phyloP scores from a whole-genome alignment of 345 rosid genomes.

The Pelargonium nanum region DNA sequence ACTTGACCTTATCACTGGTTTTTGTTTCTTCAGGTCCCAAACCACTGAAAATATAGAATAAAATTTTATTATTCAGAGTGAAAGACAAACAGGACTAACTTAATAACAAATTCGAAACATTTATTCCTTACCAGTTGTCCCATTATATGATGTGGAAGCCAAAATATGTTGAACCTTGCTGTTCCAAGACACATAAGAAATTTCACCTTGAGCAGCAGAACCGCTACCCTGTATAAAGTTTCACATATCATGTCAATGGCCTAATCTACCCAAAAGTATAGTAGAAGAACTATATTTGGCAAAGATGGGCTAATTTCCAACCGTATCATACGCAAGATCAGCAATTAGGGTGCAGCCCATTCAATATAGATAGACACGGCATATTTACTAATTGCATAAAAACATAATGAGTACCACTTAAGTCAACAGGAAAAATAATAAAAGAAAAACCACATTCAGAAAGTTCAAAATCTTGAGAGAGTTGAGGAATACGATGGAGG shows the following conservation, averaged over 20 bases:
- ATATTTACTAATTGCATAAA: no score
- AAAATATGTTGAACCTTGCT: slow-evolving; percentile 85
- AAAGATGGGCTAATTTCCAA: no score
- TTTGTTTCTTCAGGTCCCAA: slow-evolving; percentile 97
- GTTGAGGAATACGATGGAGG: neutral
- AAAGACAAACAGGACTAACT: slow-evolving; percentile 2
- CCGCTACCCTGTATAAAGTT: slow-evolving; percentile 63
- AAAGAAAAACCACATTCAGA: neutral
- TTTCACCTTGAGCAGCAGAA: slow-evolving; percentile 91
- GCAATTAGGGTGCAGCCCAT: neutral
- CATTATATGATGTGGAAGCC: slow-evolving; percentile 88
- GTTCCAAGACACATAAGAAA: slow-evolving; percentile 93
- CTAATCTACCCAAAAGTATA: neutral
- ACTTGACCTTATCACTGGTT: slow-evolving; percentile 80
- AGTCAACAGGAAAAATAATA: neutral
- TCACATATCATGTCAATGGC: slow-evolving; percentile 10
- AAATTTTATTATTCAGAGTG: slow-evolving; percentile 6
- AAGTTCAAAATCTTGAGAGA: neutral
- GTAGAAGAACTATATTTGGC: neutral
- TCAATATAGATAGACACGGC: neutral
- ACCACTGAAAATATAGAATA: slow-evolving; percentile 44
- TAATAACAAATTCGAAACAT: neutral
- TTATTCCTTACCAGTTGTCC: slow-evolving; percentile 76
- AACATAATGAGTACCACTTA: neutral
- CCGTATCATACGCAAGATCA: neutral